These are phyloP conservation scores for Backusella morwellensis DNA, from an alignment of 192 early-diverging fungal genomes.

Conservation along the genomic window DNA sequence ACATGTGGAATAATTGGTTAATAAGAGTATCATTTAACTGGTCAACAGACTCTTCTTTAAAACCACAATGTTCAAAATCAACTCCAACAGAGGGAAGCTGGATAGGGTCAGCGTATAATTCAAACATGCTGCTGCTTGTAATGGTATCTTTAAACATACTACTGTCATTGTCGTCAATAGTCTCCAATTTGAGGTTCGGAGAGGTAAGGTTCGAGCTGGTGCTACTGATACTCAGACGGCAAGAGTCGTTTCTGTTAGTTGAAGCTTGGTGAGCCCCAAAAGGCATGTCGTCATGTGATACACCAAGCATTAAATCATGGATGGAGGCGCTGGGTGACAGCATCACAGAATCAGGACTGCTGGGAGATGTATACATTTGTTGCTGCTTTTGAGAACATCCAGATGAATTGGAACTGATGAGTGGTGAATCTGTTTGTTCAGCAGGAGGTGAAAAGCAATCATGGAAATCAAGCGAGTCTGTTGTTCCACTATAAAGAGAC, in stretches of 20 bases:
- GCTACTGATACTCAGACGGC: not conserved
- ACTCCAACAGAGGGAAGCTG: conserved; percentile 10
- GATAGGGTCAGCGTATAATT: conserved; percentile 1
- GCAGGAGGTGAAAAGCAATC: conserved; percentile 30
- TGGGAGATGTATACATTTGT: not conserved
- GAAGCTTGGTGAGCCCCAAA: not conserved
- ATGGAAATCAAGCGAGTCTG: conserved; percentile 15
- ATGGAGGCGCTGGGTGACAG: not conserved
- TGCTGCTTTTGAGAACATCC: not conserved
- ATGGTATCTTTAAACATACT: conserved; percentile 1
- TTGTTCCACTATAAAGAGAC: conserved; percentile 20
- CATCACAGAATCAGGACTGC: not conserved
- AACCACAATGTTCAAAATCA: conserved; percentile 16
- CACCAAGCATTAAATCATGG: not conserved
- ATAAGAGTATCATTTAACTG: conserved; percentile 6
- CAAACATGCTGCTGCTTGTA: conserved; percentile 3
- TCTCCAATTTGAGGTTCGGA: not conserved
- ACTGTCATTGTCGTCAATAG: not conserved
- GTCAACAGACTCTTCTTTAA: conserved; percentile 6
- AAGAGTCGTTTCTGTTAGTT: not conserved
- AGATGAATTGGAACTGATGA: not conserved
- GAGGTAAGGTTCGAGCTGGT: not conserved
- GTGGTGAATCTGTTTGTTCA: not conserved
- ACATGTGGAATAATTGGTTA: conserved; percentile 14
- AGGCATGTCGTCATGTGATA: not conserved